phyloP scores from a whole-genome alignment of 1,139 yeast species.

The Magnusiomyces tetraspermus region DNA sequence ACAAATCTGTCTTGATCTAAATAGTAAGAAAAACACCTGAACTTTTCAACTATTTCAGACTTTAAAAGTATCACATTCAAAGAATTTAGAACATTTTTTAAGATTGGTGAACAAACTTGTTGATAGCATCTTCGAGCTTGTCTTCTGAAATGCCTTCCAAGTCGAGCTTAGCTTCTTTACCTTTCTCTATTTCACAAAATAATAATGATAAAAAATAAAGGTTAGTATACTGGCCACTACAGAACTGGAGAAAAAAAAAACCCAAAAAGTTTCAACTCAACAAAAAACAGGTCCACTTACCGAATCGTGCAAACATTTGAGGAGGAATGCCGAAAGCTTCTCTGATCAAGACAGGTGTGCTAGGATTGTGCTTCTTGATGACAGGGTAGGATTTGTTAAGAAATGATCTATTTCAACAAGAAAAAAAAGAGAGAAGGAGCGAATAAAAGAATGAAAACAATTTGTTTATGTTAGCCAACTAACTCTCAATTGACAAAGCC shows the following conservation, averaged over 20 bases:
- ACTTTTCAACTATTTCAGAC: too few relatives aligned
- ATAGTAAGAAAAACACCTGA: too few relatives aligned
- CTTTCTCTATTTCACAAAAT: constrained; percentile 20
- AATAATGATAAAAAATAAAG: not conserved
- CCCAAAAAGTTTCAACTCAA: not conserved
- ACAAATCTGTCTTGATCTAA: too few relatives aligned
- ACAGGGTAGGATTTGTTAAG: constrained; percentile 51
- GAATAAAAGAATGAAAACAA: too few relatives aligned
- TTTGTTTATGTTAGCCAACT: not conserved
- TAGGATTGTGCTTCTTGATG: constrained; percentile 48
- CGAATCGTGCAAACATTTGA: constrained; percentile 60
- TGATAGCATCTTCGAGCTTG: constrained; percentile 10
- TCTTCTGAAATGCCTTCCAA: constrained; percentile 25
- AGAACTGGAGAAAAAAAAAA: too few relatives aligned
- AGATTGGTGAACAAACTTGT: constrained; percentile 1
- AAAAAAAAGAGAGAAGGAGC: too few relatives aligned
- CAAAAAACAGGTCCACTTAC: constrained; percentile 16
- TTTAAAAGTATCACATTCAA: too few relatives aligned
- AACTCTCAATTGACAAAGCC: not conserved
- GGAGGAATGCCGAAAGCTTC: constrained; percentile 70
- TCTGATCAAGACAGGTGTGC: constrained; percentile 63
- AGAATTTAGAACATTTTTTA: not conserved
- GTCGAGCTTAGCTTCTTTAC: constrained; percentile 29
- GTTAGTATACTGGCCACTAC: not conserved
- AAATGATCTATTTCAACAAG: constrained; percentile 38